These are phyloP conservation scores for Themeda triandra DNA, from an alignment of 176 grass and related monocot species.

Conservation along the genomic window DNA sequence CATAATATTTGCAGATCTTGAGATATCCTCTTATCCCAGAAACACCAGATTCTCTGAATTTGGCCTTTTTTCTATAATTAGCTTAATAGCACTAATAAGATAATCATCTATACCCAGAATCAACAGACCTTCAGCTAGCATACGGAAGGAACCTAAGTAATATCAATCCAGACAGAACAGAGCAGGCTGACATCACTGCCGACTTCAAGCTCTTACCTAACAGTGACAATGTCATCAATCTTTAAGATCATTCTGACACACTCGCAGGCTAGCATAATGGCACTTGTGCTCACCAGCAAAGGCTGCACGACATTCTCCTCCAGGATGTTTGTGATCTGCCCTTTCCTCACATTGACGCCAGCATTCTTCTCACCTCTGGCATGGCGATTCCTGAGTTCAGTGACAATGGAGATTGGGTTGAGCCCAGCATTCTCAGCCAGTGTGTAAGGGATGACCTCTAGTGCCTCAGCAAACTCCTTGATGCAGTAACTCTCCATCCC, in stretches of 20 bases:
- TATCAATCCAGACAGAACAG: neutral
- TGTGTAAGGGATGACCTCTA: conserved; percentile 88
- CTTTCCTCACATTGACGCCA: conserved; percentile 87
- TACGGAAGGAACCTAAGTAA: conserved; percentile 41
- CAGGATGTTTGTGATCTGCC: conserved; percentile 81
- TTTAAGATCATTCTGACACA: conserved; percentile 92
- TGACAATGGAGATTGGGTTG: conserved; percentile 72
- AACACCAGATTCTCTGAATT: conserved; percentile 52
- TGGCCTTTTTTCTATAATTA: conserved; percentile 68
- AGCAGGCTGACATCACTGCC: neutral
- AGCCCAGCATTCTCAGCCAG: conserved; percentile 86
- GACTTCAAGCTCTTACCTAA: conserved; percentile 34
- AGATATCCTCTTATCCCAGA: conserved; percentile 80
- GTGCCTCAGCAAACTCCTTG: conserved; percentile 78
- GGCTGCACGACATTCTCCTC: conserved; percentile 90
- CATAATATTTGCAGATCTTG: conserved; percentile 74
- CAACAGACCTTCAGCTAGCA: conserved; percentile 80
- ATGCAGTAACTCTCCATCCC: conserved; percentile 96
- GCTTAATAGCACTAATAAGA: conserved; percentile 49
- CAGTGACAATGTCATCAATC: conserved; percentile 78
- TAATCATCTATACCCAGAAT: conserved; percentile 75
- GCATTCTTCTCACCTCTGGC: conserved; percentile 66
- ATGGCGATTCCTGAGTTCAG: conserved; percentile 79
- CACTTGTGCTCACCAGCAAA: conserved; percentile 73
- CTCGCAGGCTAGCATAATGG: conserved; percentile 67